Base-by-base conservation (phyloP, 768 basidiomycete species). In the Leccinum aurantiacum region DNA sequence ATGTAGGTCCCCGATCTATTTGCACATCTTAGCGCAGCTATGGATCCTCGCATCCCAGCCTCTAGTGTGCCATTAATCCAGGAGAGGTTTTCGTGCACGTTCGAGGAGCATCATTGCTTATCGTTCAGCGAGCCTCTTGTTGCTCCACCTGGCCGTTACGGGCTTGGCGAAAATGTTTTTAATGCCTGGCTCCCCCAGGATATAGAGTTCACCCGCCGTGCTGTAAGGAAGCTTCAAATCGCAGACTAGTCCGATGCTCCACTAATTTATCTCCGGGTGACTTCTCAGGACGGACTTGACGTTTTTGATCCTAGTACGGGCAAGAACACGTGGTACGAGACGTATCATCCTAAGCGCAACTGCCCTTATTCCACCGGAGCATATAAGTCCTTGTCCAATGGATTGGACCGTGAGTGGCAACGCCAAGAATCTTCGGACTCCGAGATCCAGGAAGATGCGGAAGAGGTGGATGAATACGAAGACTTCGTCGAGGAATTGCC, bases 61-160 rank as follows among this genome's bases (percentile, higher is more conserved):
- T n/a, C 56, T 24, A 65, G 53, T 8, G 66, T 75, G 14, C 64
- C 60, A n/a, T 37, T 81, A 35, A 54, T 62, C 17, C 75, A 76
- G 25, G 71, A 74, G 52, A 76, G 79, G 19, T 62, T 83, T 1
- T 77, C 78, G 48, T 79, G 77, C 61, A 66, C 67, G 38, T 69
- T 83, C 33, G 68, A 74, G 41, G 82, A 84, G 64, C 79, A 82
- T 54, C 80, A 83, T 48, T 82, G 81, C 56, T 63, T 82, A 9
- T 63, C 59, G 15, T 75, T 77, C 8, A 69, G 75, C 41, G 73
- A 75, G 38, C 77, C 76, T 2, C 67, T 83, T 46, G 13, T 58
- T 33, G 65, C 74, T 37, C 78, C 78, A 6, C 59, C 67, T 2
- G 75, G 77, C 60, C 69, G 63, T 35, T 64, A 68, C 17, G 76